Evolutionary conservation across 306 rosid genomes (phyloP), one percentile per base, ranked within the genome.

Genomic region (Luffa aegyptiaca): DNA sequence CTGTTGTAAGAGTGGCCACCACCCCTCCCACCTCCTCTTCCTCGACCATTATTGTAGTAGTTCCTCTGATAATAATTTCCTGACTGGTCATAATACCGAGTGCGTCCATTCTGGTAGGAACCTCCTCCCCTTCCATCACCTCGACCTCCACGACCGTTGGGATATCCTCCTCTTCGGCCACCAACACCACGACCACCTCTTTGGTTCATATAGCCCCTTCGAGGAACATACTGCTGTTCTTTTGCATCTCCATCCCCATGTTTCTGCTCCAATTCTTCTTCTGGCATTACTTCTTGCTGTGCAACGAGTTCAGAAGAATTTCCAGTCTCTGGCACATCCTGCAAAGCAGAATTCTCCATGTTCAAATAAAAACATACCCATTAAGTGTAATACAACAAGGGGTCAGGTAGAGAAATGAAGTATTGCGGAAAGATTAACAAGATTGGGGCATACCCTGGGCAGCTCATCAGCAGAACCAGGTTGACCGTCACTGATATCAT

Each of bases 131-230:
- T 80, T 62, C 92, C 83, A 5, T 91, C 88, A 49, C 91, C 87
- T 5, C 98, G 90, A 41, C 95, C 89, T 58, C 97, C 97, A 63
- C 97, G 99, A 1, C 93, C 96, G 66, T 89, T 95, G 37, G 91
- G 62, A 77, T 86, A 90, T 73, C 93, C 98, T 73, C 93, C 98
- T 49, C 98, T 86, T 17, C 97, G 89, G 59, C 93, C 93, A 72
- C 93, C 98, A 12, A 88, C 91, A 45, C 95, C 93, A 11, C 96
- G 94, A 8, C 93, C 94, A n/a, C 97, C 97, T 86, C 96, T 90
- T 82, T 86, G 99, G 87, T 88, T 92, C 83, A 80, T 92, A 78
- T 90, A 90, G 65, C 85, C 82, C 79, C 97, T 88, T 77, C 98
- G 82, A 6, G 84, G 89, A 51, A 61, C 61, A 76, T 90, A 64